Evolutionary conservation across 2,329 filamentous ascomycete genomes (phyloP), one percentile per base, ranked within the genome.

Genomic region (Calycina herbarum): DNA sequence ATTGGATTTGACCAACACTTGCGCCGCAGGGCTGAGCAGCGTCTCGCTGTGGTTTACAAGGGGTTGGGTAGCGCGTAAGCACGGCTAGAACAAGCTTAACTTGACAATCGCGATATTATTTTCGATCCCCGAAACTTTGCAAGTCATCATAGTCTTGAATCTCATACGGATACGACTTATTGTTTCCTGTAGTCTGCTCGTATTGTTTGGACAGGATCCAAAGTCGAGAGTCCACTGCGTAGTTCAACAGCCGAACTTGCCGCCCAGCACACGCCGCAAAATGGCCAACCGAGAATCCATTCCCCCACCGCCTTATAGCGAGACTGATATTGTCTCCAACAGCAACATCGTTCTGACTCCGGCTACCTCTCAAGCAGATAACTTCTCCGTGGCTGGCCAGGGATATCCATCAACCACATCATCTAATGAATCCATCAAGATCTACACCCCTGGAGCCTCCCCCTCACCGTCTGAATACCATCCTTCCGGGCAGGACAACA

Each of bases 271-370:
- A 7, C 42, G 3, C 42, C 17, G 15, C 57, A 40, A 56, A 48
- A 65, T 68, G 66, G 63, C 64, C 56, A 58, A 57, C 54, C 31
- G 61, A 58, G 61, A 33, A 24, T 63, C 61, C 54, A 59, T 61
- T 7, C 82, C 84, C 24, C 85, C 84, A 54, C 84, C 84, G 4
- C 85, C 85, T 5, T 87, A 87, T 70, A 81, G 81, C 48, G 84
- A 85, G 74, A 86, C 82, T 17, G 85, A 87, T 73, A 80, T 84
- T 15, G 78, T 72, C 60, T 76, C 82, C 3, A 77, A 77, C 35
- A 62, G 64, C 66, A 63, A 64, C 71, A 70, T 69, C 61, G 72
- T 70, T 64, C 58, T 64, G 2, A 71, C 70, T 31, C 71, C 70
- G 24, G 59, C 70, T 63, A 69, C 69, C 69, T 74, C 71, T 57